phyloP scores from a whole-genome alignment of 352 stramenopile species.

The Phytopythium montanum region DNA sequence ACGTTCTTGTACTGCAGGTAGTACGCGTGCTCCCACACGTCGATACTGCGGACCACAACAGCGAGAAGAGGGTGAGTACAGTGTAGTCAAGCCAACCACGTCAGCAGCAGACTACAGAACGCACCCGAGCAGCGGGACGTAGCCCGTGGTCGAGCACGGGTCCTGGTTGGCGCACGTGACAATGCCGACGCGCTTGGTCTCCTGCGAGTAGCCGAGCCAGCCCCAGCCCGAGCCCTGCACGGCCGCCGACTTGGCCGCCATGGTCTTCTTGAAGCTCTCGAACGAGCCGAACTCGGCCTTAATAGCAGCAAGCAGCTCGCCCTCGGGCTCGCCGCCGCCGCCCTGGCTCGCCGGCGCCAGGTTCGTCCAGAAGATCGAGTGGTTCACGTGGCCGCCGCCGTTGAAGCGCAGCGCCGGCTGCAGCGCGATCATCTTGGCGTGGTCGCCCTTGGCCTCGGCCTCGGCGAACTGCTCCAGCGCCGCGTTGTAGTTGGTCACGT shows the following conservation, averaged over 20 bases:
- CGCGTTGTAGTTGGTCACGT: constrained; percentile 96
- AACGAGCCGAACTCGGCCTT: constrained; percentile 91
- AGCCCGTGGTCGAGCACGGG: constrained; percentile 92
- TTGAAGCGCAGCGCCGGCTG: constrained; percentile 97
- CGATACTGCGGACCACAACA: constrained; percentile 67
- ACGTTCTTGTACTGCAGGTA: constrained; percentile 98
- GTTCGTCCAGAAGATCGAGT: constrained; percentile 99
- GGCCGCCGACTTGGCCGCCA: constrained; percentile 87
- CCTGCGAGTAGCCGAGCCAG: constrained; percentile 94
- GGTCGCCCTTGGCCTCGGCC: constrained; percentile 83
- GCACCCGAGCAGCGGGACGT: constrained; percentile 93
- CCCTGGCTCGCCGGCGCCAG: constrained; percentile 73
- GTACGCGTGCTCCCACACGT: constrained; percentile 98
- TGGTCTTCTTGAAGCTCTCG: constrained; percentile 89
- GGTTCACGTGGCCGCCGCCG: constrained; percentile 97
- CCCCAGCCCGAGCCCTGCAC: constrained; percentile 98
- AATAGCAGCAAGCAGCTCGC: constrained; percentile 88
- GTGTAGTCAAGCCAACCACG: background rate
- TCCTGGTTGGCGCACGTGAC: constrained; percentile 95
- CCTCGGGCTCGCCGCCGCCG: constrained; percentile 77
- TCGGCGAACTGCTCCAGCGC: constrained; percentile 93
- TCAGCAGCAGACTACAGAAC: constrained; percentile 2
- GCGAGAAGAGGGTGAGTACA: background rate
- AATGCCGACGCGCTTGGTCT: constrained; percentile 84
- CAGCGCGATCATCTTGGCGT: constrained; percentile 90